Evolutionary conservation across 768 basidiomycete species (phyloP), one percentile per base, ranked within the genome.

Genomic region (Boletus tomentosulus): DNA sequence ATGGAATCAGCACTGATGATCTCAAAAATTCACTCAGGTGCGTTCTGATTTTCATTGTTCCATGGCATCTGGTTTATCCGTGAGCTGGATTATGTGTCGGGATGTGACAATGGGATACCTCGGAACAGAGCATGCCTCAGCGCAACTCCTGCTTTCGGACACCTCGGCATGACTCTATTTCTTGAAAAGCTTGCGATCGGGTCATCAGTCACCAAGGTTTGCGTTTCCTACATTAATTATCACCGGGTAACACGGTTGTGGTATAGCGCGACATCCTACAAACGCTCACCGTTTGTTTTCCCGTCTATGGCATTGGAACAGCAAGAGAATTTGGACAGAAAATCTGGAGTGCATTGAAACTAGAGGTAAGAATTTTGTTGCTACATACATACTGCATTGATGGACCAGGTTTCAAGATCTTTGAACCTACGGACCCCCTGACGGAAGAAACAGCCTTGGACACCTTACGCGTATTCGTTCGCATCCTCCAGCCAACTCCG

Each of bases 141-240:
- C 54, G 88, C 92, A 0, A 88, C 89, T 0, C 86, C 92, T 6
- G 72, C 77, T 27, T 96, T 98, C 62, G 95, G 93, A 0, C 80
- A 80, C 4, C 74, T 92, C 56, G 94, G 93, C 1, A 80, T 95
- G 33, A 87, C 92, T 6, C 76, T 98, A 2, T 93, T 97, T 66
- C 67, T 97, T 42, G 97, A 99, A 63, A 99, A 98, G 70, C 78
- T 98, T 38, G 79, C 84, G 1, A 87, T 89, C 3, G 88, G 89
- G 4, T 86, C 88, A 3, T 86, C 89, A 4, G 73, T 76, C 1
- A 89, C 87, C 19, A 99, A 98, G 84, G 93, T 90, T 30, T 25
- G 51, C 10, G 11, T 46, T 51, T 35, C 22, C 19, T 19, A 34
- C 27, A 24, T 28, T 25, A 8, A 28, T 53, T 9, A 38, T 24